Base-by-base conservation (phyloP, 208 protist species). In the Zelonia costaricensis region DNA sequence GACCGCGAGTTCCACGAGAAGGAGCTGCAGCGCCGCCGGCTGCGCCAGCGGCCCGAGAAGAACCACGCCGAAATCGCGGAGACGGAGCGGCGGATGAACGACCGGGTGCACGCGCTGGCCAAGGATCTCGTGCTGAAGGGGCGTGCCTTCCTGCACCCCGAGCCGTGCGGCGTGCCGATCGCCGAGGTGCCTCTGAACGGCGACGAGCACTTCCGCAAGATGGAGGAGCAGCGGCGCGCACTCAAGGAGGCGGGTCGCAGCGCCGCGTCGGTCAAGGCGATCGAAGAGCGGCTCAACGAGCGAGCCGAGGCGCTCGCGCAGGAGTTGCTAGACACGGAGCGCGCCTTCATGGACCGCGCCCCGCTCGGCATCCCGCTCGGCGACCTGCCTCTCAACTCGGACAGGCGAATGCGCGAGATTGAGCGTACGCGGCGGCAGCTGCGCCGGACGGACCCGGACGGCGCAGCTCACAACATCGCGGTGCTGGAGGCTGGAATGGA, bases 131-230 rank as follows among this genome's bases (percentile, higher is more conserved):
- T 93, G n/a, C 62, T 73, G 30, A 82, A 81, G 57, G 79, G 79
- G 25, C 82, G 86, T 43, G 67, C 65, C 33, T 89, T 86, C 31
- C 72, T 92, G 23, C 69, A 87, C 46, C 75, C 69, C 16, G 79
- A 87, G 62, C 82, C 81, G n/a, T 68, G 79, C 25, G 82, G 86
- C 35, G 80, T 92, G 28, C 86, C 86, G 9, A 81, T 88, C 36
- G 77, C 74, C 18, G 69, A 87, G 44, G 69, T 92, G 4, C 82
- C 82, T 0, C 74, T 92, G 10, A 83, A 87, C 71, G 73, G 68
- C 23, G 82, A 92, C 44, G 76, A 86, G 44, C 40, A 74, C 56
- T 93, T 93, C 69, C 78, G 73, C 23, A 69, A 86, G 62, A 68
- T 93, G 72, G 83, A 93, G 67, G 73, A 80, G 69, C 78, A 86